phyloP scores from a whole-genome alignment of 129 eudicot genomes.

The Flaveria brownii region DNA sequence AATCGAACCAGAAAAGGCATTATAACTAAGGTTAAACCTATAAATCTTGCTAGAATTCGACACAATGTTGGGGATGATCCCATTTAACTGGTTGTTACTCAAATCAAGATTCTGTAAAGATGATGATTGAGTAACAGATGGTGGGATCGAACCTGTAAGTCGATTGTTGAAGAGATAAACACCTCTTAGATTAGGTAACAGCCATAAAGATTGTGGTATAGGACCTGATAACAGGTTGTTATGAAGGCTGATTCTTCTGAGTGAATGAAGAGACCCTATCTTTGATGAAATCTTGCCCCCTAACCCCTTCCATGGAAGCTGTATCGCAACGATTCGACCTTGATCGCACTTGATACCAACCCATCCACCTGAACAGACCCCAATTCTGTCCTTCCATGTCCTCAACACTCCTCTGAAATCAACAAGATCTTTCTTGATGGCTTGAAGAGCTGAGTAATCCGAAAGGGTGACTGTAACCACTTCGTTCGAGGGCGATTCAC shows the following conservation, averaged over 20 bases:
- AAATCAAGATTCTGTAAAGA: constrained; percentile 71
- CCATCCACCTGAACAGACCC: constrained; percentile 86
- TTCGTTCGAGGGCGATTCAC: constrained; percentile 38
- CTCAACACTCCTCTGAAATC: constrained; percentile 51
- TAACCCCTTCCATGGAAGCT: constrained; percentile 86
- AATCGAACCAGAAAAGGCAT: constrained; percentile 63
- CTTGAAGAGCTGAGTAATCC: constrained; percentile 68
- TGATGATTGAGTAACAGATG: constrained; percentile 52
- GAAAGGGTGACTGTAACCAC: constrained; percentile 43
- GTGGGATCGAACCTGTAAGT: constrained; percentile 84
- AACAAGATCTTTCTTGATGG: constrained; percentile 58
- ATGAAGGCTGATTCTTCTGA: constrained; percentile 76
- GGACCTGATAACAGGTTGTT: constrained; percentile 73
- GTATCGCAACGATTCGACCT: constrained; percentile 67
- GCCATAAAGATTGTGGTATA: constrained; percentile 66
- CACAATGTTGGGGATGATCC: constrained; percentile 61
- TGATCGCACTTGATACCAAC: constrained; percentile 76
- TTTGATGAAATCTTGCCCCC: constrained; percentile 70
- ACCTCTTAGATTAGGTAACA: constrained; percentile 77
- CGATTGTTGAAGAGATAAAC: constrained; percentile 84
- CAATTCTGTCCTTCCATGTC: constrained; percentile 70
- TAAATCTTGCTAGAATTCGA: constrained; percentile 66
- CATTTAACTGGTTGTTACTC: constrained; percentile 72
- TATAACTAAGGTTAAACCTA: constrained; percentile 77
- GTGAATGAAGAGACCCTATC: constrained; percentile 64